Conservation (phyloP, 2,329 filamentous ascomycete genomes). For the Cryoendolithus antarcticus region DNA sequence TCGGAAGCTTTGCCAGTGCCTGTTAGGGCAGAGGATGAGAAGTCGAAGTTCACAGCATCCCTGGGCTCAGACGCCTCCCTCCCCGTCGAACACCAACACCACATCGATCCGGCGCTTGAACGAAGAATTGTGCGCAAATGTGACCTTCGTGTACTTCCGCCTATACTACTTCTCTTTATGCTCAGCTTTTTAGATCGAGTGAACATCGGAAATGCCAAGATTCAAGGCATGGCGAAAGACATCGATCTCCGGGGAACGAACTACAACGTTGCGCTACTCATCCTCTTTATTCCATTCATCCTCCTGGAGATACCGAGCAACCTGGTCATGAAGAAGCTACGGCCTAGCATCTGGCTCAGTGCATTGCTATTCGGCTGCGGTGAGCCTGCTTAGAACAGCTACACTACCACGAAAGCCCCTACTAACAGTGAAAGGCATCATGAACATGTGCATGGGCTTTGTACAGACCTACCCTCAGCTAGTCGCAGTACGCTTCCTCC, state of each 20-base stretch:
- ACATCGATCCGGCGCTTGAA: too few relatives aligned
- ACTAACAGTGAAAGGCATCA: constrained; percentile 18
- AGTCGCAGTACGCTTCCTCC: constrained; percentile 18
- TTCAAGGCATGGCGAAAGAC: constrained; percentile 4
- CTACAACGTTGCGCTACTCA: constrained; percentile 3
- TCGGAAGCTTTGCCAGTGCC: too few relatives aligned
- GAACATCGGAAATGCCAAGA: constrained; percentile 6
- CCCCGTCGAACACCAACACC: too few relatives aligned
- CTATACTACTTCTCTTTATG: constrained; percentile 35
- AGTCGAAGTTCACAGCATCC: too few relatives aligned
- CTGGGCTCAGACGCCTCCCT: too few relatives aligned
- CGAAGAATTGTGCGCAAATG: constrained; percentile 7
- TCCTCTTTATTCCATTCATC: constrained; percentile 28
- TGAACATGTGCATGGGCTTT: constrained; percentile 23
- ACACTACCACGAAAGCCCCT: constrained; percentile 16
- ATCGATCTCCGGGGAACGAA: constrained; percentile 4
- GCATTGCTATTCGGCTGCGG: too few relatives aligned
- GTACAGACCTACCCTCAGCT: constrained; percentile 21
- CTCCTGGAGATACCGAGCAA: neutral
- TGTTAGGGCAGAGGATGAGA: too few relatives aligned
- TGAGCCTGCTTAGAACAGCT: too few relatives aligned
- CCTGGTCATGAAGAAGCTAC: too few relatives aligned
- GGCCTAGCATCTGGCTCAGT: too few relatives aligned
- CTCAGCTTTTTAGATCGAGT: too few relatives aligned
- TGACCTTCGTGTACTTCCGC: constrained; percentile 13